Evolutionary conservation across 257 asterid species (phyloP).

Genomic region (Cynanchum wilfordii): DNA sequence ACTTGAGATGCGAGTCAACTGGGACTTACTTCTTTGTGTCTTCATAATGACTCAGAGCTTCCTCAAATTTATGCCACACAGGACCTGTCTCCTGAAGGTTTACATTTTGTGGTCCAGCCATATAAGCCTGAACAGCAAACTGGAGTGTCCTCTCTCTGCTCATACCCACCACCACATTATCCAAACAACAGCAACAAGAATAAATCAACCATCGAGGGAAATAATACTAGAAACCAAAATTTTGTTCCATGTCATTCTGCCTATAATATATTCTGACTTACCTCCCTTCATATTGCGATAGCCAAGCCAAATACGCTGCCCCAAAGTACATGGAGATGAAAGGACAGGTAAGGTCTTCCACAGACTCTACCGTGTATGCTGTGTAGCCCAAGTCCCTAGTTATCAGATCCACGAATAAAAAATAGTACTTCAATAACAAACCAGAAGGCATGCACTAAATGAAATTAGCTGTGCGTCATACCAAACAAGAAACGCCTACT

Average conservation of each 20-base stretch:
- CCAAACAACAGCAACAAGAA: background rate
- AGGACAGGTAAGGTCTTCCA: constrained; percentile 86
- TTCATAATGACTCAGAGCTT: constrained; percentile 51
- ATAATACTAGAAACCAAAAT: background rate
- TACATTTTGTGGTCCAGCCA: constrained; percentile 82
- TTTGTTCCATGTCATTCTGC: background rate
- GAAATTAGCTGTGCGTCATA: background rate
- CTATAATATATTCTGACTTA: constrained; percentile 11
- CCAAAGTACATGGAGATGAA: constrained; percentile 93
- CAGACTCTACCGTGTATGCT: constrained; percentile 60
- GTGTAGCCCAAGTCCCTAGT: constrained; percentile 67
- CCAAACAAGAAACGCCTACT: background rate
- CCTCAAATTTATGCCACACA: constrained; percentile 57
- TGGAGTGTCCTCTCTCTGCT: constrained; percentile 70
- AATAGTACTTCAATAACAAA: background rate
- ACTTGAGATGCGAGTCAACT: background rate
- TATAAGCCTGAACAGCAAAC: constrained; percentile 78
- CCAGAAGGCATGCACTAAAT: background rate
- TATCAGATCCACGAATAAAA: constrained; percentile 24
- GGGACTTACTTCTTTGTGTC: constrained; percentile 41
- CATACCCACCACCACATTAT: background rate
- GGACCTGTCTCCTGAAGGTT: constrained; percentile 67
- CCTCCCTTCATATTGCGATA: constrained; percentile 91
- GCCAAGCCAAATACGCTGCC: constrained; percentile 84
- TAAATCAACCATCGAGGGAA: background rate